These are phyloP conservation scores for Croton setiger DNA, from an alignment of 441 rosid genomes.

Conservation along the genomic window DNA sequence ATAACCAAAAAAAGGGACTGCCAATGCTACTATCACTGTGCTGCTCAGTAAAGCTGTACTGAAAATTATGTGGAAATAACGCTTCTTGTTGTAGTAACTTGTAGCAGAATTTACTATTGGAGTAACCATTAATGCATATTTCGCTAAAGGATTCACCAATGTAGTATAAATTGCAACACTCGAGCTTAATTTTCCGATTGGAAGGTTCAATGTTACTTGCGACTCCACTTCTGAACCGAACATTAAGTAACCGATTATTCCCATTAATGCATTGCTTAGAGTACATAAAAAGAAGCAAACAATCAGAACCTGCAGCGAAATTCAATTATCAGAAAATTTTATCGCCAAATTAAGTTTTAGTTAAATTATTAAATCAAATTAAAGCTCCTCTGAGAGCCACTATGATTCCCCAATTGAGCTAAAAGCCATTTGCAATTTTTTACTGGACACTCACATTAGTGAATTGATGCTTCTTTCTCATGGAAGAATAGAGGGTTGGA, in stretches of 20 bases:
- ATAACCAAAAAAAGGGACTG: constrained; percentile 65
- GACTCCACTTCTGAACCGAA: constrained; percentile 67
- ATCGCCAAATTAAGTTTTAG: too few species aligned
- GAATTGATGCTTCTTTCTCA: constrained; percentile 76
- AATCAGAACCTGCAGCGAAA: constrained; percentile 57
- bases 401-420: too few species aligned
- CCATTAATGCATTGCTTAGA: constrained; percentile 73
- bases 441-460: constrained; percentile 49
- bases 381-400: too few species aligned
- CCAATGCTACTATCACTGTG: constrained; percentile 60
- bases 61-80: constrained; percentile 33
- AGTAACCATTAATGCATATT: constrained; percentile 80
- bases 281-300: constrained; percentile 69
- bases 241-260: constrained; percentile 77
- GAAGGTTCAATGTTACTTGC: constrained; percentile 74
- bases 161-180: constrained; percentile 75
- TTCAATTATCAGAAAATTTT: neutral
- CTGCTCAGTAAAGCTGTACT: constrained; percentile 50
- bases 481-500: constrained; percentile 75
- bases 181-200: constrained; percentile 55
- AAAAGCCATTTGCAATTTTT: too few species aligned
- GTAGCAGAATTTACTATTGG: constrained; percentile 62
- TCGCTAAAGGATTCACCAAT: constrained; percentile 71
- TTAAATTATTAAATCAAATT: too few species aligned
- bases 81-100: constrained; percentile 34